Evolutionary conservation across 441 rosid genomes (phyloP), one percentile per base, ranked within the genome.

Genomic region (Rhodomyrtus psidioides): DNA sequence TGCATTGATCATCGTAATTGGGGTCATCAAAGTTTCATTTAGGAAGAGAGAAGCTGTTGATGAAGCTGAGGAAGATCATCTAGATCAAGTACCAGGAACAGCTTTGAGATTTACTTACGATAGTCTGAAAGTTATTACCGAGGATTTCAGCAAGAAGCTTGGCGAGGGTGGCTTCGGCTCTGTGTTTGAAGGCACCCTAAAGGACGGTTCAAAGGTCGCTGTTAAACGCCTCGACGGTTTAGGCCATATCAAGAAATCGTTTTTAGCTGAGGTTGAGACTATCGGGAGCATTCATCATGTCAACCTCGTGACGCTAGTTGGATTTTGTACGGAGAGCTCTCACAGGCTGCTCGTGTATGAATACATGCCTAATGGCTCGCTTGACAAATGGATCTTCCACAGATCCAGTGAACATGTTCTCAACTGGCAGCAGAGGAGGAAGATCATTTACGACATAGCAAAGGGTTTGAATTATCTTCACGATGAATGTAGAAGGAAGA

Each of bases 81-180:
- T 46, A 21, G 81, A 88, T 46, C 79, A 9, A 49, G 76, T 84
- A 16, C 83, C 53, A 4, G 86, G 88, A 55, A 70, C 84, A 42
- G 89, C 82, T 9, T 30, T 86, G 8, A 88, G 90, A 54, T 91
- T 87, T 65, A 83, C 89, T 12, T 87, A 83, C 3, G 51, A 87
- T 30, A 88, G 90, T 15, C 21, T 91, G 54, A 82, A 42, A 34
- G 59, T 53, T n/a, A 58, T 65, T 16, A 91, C 92, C 0, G 42
- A 82, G 23, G 84, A 88, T 42, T 91, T 89, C 65, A 84, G 54
- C 39, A 81, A 83, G 74, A 86, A 86, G 70, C 83, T 89, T 17
- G 92, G 92, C 0, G 75, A 84, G 53, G 91, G 91, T 42, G 92
- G 92, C 2, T 91, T 88, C 12, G 91, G 90, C 8, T 51, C 85